Conservation (phyloP, 768 basidiomycete species). For the Epithele typhae region DNA sequence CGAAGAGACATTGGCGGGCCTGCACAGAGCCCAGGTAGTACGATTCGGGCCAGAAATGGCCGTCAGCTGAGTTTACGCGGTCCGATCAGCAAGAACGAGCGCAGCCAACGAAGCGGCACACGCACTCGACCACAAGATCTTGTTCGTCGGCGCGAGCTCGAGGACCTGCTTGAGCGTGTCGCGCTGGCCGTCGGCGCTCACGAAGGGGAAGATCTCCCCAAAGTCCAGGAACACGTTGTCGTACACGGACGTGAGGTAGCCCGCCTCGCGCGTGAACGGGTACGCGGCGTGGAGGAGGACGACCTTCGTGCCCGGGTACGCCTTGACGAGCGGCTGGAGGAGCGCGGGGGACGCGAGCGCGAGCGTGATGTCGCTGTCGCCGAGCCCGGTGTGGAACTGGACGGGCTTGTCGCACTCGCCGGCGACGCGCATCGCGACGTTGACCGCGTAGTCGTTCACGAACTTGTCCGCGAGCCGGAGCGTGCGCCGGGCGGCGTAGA, state of each 20-base stretch:
- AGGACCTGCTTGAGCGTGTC: conserved; percentile 56
- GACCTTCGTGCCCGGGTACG: conserved; percentile 54
- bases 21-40: conserved; percentile 68
- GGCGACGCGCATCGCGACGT: conserved; percentile 49
- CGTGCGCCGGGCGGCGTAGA: conserved; percentile 32
- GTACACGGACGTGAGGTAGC: conserved; percentile 70
- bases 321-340: conserved; percentile 65
- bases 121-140: conserved; percentile 79
- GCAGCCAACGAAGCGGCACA: no score
- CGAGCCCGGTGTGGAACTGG: conserved; percentile 82
- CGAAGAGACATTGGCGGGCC: conserved; percentile 56
- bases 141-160: conserved; percentile 72
- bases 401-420: conserved; percentile 58
- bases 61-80: conserved; percentile 40
- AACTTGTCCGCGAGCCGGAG: conserved; percentile 57
- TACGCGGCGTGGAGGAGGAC: conserved; percentile 76
- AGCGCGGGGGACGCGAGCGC: conserved; percentile 56
- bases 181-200: conserved; percentile 62
- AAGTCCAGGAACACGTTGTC: conserved; percentile 76
- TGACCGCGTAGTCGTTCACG: conserved; percentile 66
- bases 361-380: conserved; percentile 67
- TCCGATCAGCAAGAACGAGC: background rate
- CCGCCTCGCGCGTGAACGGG: conserved; percentile 74
- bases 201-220: conserved; percentile 71
- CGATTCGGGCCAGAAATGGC: conserved; percentile 73